Conservation (phyloP, 768 basidiomycete genomes). For the Tulasnella sp. region DNA sequence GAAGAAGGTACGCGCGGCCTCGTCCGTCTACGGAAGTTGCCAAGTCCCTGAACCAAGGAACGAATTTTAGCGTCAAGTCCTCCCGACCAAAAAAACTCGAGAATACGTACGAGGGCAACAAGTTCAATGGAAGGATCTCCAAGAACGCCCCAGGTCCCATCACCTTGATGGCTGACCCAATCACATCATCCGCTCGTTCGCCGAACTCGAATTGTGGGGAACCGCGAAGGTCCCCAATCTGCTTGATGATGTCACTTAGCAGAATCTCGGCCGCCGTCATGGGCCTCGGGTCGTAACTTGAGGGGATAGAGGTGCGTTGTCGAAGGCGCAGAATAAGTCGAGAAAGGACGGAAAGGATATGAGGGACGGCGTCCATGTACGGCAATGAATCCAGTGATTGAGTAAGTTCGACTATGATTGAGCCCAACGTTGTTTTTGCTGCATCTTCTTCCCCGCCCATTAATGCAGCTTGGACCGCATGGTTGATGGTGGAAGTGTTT, state of each 20-base stretch:
- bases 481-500: slow-evolving; percentile 49
- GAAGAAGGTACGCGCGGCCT: slow-evolving; percentile 86
- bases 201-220: slow-evolving; percentile 85
- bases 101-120: slow-evolving; percentile 64
- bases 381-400: slow-evolving; percentile 65
- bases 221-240: slow-evolving; percentile 64
- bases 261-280: slow-evolving; percentile 61
- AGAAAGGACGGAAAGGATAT: slow-evolving; percentile 64
- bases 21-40: slow-evolving; percentile 34
- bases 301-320: slow-evolving; percentile 38
- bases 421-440: slow-evolving; percentile 49
- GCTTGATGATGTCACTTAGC: slow-evolving; percentile 58
- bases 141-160: slow-evolving; percentile 80
- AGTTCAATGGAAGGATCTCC: slow-evolving; percentile 67
- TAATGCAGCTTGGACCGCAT: slow-evolving; percentile 26
- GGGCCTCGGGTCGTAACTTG: slow-evolving; percentile 26
- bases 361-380: slow-evolving; percentile 68
- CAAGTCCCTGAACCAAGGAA: neutral
- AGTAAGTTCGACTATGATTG: slow-evolving; percentile 53
- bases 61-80: neutral
- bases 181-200: slow-evolving; percentile 70
- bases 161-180: slow-evolving; percentile 74
- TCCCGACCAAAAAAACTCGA: neutral
- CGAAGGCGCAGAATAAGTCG: slow-evolving; percentile 60
- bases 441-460: slow-evolving; percentile 39